A percentile compares a stretch with the other conserved stretches of the same genome.
Evolutionary conservation across 306 rosid genomes (phyloP).

Genomic region (Cucumis melo): DNA sequence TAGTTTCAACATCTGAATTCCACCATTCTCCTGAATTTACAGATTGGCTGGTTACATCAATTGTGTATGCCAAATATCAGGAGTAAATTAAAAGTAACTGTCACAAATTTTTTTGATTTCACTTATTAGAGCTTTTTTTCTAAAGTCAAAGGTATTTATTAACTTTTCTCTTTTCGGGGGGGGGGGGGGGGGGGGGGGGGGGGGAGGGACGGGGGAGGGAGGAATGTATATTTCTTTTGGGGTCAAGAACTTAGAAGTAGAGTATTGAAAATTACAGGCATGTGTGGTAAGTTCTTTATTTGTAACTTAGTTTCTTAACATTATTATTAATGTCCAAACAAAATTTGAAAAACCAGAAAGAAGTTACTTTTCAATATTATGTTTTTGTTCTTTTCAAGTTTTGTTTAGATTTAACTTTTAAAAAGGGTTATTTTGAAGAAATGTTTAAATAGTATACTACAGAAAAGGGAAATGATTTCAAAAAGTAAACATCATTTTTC

Average conservation of each 20-base stretch:
- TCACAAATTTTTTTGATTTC: background rate
- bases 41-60: background rate
- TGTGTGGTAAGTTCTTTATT: background rate
- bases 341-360: background rate
- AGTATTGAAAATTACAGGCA: background rate
- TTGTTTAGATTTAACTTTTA: background rate
- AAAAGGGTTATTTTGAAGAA: background rate
- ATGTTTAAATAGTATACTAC: background rate
- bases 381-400: background rate
- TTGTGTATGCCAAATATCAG: background rate
- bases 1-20: conserved; percentile 17
- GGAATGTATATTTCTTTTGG: too few species aligned
- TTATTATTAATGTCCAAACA: background rate
- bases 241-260: background rate
- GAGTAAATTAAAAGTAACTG: background rate
- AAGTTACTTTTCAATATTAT: background rate
- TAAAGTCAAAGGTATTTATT: background rate
- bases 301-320: background rate
- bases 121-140: background rate
- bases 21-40: conserved; percentile 23
- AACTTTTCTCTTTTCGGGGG: background rate
- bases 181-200: too few species aligned
- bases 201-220: too few species aligned
- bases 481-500: background rate
- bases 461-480: background rate